These are phyloP conservation scores for Kluyveromyces aestuarii DNA, from an alignment of 805 yeast genomes.

Conservation along the genomic window DNA sequence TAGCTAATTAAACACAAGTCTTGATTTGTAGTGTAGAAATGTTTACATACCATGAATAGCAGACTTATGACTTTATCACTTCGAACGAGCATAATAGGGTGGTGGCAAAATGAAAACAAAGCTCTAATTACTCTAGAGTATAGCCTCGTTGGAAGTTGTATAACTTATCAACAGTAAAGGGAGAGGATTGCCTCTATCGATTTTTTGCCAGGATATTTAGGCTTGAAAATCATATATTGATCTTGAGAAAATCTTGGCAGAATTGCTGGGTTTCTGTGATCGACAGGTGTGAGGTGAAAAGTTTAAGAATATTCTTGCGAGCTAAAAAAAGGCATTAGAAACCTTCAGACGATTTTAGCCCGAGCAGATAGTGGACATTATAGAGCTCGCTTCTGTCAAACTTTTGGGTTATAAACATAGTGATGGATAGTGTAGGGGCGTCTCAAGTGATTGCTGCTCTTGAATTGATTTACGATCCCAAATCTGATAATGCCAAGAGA, in stretches of 20 bases:
- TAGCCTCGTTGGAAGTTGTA: background rate
- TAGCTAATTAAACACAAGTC: background rate
- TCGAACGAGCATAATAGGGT: background rate
- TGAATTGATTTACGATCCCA: constrained; percentile 61
- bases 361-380: background rate
- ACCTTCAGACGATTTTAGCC: background rate
- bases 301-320: background rate
- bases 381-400: background rate
- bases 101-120: background rate
- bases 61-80: background rate
- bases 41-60: too few relatives aligned
- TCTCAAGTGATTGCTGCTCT: constrained; percentile 71
- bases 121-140: background rate
- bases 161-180: too few relatives aligned
- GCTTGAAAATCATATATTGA: background rate
- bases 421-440: constrained; percentile 63
- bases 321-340: background rate
- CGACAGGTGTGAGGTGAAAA: background rate
- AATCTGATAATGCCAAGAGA: constrained; percentile 48
- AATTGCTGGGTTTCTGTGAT: background rate
- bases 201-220: background rate
- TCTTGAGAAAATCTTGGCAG: background rate
- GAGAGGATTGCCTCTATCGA: background rate
- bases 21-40: background rate
- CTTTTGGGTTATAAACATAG: background rate